phyloP scores from a whole-genome alignment of 129 eudicot genomes.

The Escallonia herrerae region DNA sequence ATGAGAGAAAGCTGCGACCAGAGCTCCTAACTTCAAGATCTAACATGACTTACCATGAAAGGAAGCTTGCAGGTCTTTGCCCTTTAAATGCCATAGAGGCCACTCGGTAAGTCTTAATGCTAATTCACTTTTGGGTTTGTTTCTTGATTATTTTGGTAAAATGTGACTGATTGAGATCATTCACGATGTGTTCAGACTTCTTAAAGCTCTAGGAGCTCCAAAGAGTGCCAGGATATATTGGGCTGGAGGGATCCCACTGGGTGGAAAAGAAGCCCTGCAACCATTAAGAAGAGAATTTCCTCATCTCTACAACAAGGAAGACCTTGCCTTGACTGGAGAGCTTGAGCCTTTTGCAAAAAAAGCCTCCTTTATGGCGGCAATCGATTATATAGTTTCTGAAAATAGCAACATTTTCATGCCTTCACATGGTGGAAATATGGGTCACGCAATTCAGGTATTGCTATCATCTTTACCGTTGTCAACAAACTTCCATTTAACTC shows the following conservation, averaged over 20 bases:
- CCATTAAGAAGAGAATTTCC: conserved; percentile 67
- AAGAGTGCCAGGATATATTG: conserved; percentile 63
- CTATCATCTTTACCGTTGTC: background rate
- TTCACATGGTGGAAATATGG: conserved; percentile 99
- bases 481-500: background rate
- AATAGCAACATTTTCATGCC: conserved; percentile 93
- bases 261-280: conserved; percentile 58
- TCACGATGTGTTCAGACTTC: conserved; percentile 43
- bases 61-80: conserved; percentile 92
- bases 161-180: background rate
- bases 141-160: background rate
- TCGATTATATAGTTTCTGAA: conserved; percentile 87
- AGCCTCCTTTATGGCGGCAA: conserved; percentile 85
- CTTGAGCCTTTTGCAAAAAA: conserved; percentile 64
- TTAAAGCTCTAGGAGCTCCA: conserved; percentile 91
- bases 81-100: conserved; percentile 90
- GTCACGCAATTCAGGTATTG: conserved; percentile 75
- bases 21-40: conserved; percentile 86
- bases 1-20: conserved; percentile 65
- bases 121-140: background rate
- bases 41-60: conserved; percentile 81
- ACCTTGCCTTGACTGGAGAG: conserved; percentile 75
- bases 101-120: conserved; percentile 38
- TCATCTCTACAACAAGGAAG: conserved; percentile 83
- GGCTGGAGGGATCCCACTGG: conserved; percentile 93